Evolutionary conservation across 2,329 filamentous ascomycete genomes (phyloP).

Genomic region (Neofusicoccum cordaticola): DNA sequence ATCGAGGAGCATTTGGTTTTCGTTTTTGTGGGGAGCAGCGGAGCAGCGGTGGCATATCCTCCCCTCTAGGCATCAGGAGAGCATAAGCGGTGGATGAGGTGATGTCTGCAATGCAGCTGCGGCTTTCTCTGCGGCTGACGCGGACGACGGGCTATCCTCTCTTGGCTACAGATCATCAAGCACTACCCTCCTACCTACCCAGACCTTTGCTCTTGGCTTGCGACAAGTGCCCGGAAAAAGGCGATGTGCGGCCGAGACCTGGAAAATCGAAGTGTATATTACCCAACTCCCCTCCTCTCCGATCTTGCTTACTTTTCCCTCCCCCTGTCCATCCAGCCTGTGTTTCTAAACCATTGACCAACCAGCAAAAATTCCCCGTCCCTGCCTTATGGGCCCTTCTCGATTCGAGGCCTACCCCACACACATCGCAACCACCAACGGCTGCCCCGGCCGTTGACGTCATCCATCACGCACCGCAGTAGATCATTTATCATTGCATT

Average conservation of each 20-base stretch:
- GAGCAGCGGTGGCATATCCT: not conserved
- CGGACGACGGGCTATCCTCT: not conserved
- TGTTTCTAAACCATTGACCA: not conserved
- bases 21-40: not conserved
- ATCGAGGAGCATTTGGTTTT: not conserved
- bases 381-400: not conserved
- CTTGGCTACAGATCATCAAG: not conserved
- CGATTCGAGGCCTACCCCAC: not conserved
- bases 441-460: not conserved
- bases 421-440: not conserved
- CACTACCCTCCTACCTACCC: not conserved
- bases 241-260: not conserved
- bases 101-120: not conserved
- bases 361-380: not conserved
- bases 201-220: not conserved
- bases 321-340: not conserved
- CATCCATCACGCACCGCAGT: not conserved
- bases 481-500: not conserved
- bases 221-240: not conserved
- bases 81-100: not conserved
- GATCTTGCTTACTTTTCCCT: not conserved
- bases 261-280: not conserved
- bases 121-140: not conserved
- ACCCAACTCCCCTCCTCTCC: not conserved
- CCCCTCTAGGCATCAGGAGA: not conserved